phyloP scores from a whole-genome alignment of 108 stramenopile genomes.

The Chaetoceros muelleri region DNA sequence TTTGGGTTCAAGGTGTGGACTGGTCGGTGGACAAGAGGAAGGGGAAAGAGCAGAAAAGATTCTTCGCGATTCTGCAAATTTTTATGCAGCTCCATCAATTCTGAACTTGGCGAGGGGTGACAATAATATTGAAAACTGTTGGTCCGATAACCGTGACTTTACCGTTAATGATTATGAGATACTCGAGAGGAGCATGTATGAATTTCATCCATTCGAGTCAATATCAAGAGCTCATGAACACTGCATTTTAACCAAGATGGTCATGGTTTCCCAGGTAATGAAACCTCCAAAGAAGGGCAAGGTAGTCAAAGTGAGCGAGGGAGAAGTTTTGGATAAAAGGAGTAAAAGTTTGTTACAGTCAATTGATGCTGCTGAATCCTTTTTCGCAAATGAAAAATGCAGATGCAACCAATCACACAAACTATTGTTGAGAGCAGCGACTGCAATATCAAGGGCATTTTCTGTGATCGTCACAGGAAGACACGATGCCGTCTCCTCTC shows the following conservation, averaged over 20 bases:
- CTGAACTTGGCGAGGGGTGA: constrained; percentile 12
- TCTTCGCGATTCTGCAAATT: constrained; percentile 37
- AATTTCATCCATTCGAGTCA: constrained; percentile 24
- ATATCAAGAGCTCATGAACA: constrained; percentile 45
- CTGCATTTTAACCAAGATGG: constrained; percentile 47
- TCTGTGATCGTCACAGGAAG: constrained; percentile 31
- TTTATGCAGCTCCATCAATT: constrained; percentile 44
- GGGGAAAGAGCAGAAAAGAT: constrained; percentile 41
- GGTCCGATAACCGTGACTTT: constrained; percentile 60
- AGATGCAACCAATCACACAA: constrained; percentile 3
- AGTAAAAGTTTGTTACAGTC: constrained; percentile 35
- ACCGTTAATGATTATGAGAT: constrained; percentile 38
- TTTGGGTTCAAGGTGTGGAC: constrained; percentile 42
- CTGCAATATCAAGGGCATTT: constrained; percentile 31
- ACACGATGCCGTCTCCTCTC: constrained; percentile 5
- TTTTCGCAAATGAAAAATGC: background rate
- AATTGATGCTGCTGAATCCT: constrained; percentile 12
- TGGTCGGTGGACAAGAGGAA: constrained; percentile 56
- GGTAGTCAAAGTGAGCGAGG: constrained; percentile 29
- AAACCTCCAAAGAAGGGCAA: constrained; percentile 79
- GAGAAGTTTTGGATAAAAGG: constrained; percentile 29
- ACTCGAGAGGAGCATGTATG: constrained; percentile 12
- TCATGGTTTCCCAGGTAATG: constrained; percentile 35
- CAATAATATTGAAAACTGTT: constrained; percentile 2
- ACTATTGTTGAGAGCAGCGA: constrained; percentile 16